Percentiles rank a stretch among this genome's conserved stretches.
These are phyloP conservation scores for Talaromyces atroroseus DNA, from an alignment of 2,329 filamentous ascomycete species.

Conservation along the genomic window DNA sequence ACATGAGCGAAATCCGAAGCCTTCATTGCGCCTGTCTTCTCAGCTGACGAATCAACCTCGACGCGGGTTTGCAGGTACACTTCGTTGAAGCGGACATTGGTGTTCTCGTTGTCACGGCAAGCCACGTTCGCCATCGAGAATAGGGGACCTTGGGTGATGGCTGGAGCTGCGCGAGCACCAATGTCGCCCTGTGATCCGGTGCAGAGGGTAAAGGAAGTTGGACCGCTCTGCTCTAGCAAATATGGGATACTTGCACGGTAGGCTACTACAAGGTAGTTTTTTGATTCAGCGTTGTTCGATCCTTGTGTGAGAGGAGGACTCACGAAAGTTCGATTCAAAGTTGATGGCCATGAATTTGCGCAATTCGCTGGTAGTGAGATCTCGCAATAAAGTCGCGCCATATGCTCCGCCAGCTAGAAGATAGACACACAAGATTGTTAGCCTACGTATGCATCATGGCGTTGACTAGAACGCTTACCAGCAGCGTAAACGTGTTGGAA, in stretches of 20 bases:
- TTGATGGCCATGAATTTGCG: conserved; percentile 8
- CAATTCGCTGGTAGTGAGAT: conserved; percentile 1
- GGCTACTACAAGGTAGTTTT: conserved; percentile 2
- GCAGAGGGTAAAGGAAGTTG: conserved; percentile 7
- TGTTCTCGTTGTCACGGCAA: conserved; percentile 8
- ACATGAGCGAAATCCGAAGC: conserved; percentile 7
- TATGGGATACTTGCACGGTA: conserved; percentile 8
- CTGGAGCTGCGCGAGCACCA: conserved; percentile 3
- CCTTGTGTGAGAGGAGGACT: neutral
- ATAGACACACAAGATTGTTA: too few species aligned
- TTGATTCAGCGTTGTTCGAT: too few species aligned
- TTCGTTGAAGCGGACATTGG: conserved; percentile 10
- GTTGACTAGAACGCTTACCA: neutral
- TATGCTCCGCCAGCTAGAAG: conserved; percentile 5
- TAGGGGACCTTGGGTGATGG: conserved; percentile 5
- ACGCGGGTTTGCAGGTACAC: conserved; percentile 4
- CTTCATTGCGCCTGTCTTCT: conserved; percentile 1
- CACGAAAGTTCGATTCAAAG: conserved; percentile 11
- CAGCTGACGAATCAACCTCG: conserved; percentile 2
- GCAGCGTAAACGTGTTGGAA: conserved; percentile 11
- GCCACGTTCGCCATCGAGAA: conserved; percentile 10
- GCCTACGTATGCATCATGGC: too few species aligned
- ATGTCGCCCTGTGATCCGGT: conserved; percentile 10
- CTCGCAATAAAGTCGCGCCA: neutral
- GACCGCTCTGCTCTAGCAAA: neutral